phyloP scores from a whole-genome alignment of 2,329 filamentous ascomycete species.

The Penicillium hordei region DNA sequence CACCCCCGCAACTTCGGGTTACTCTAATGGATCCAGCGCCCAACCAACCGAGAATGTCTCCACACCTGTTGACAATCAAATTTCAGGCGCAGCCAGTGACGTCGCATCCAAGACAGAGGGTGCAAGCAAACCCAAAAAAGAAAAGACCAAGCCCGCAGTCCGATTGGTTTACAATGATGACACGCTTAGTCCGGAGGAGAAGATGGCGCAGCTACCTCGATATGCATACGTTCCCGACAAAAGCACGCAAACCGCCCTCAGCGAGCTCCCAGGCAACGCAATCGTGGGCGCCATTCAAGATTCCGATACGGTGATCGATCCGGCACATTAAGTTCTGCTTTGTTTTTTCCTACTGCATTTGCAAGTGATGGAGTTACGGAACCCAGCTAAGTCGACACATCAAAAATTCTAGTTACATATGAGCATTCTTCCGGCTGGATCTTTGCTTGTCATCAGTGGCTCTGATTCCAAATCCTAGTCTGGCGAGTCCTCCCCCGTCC shows the following conservation, averaged over 20 bases:
- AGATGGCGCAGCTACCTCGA: conserved; percentile 74
- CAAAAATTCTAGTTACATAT: conserved; percentile 33
- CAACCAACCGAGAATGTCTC: conserved; percentile 30
- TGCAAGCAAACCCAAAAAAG: conserved; percentile 66
- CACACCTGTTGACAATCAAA: conserved; percentile 53
- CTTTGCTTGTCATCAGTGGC: conserved; percentile 27
- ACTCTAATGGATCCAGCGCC: conserved; percentile 33
- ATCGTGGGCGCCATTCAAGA: conserved; percentile 36
- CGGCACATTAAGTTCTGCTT: conserved; percentile 29
- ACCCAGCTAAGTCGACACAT: conserved; percentile 42
- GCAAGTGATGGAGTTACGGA: conserved; percentile 23
- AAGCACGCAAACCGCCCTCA: conserved; percentile 38
- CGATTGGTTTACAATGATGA: conserved; percentile 79
- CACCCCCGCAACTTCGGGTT: conserved; percentile 24
- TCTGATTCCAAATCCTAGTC: conserved; percentile 35
- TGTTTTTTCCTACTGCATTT: conserved; percentile 3
- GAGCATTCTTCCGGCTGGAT: conserved; percentile 25
- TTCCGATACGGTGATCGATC: conserved; percentile 37
- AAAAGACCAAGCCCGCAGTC: conserved; percentile 61
- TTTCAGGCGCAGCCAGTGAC: conserved; percentile 49
- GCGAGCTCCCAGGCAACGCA: conserved; percentile 36
- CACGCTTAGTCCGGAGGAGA: conserved; percentile 81
- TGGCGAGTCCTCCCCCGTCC: conserved; percentile 22
- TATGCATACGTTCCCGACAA: conserved; percentile 65
- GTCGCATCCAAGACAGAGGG: conserved; percentile 43